Evolutionary conservation across 164 flowering plant species (phyloP).

Genomic region (Echeveria elegans): DNA sequence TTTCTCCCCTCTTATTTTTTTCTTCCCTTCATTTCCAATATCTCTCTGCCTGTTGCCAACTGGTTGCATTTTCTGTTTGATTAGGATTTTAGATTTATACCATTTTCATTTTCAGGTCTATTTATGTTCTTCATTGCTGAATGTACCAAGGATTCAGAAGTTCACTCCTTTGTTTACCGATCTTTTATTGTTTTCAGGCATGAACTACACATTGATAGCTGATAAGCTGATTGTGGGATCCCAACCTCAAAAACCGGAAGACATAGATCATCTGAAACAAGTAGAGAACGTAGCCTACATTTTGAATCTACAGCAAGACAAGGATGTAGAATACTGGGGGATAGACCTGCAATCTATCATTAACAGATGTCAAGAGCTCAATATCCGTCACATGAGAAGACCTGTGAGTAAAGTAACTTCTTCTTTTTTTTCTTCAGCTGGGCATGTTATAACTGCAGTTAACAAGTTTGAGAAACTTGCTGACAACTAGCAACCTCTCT

Average conservation of each 20-base stretch:
- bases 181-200: slow-evolving; percentile 47
- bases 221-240: slow-evolving; percentile 83
- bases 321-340: slow-evolving; percentile 81
- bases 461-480: not conserved
- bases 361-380: slow-evolving; percentile 48
- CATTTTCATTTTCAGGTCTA: not conserved
- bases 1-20: slow-evolving; percentile 9
- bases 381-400: slow-evolving; percentile 83
- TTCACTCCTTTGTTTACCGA: too few species aligned
- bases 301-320: slow-evolving; percentile 86
- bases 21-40: not conserved
- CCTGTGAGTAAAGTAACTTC: slow-evolving; percentile 49
- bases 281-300: slow-evolving; percentile 77
- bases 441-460: not conserved
- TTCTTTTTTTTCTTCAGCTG: not conserved
- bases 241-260: slow-evolving; percentile 92
- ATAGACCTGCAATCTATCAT: slow-evolving; percentile 56
- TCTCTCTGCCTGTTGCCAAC: too few species aligned
- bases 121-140: not conserved
- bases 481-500: too few species aligned
- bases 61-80: not conserved
- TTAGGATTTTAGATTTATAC: not conserved
- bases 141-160: not conserved
- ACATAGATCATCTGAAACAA: slow-evolving; percentile 66
- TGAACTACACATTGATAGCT: slow-evolving; percentile 48